These are phyloP conservation scores for Candida maris DNA, from an alignment of 805 yeast genomes.

Conservation along the genomic window DNA sequence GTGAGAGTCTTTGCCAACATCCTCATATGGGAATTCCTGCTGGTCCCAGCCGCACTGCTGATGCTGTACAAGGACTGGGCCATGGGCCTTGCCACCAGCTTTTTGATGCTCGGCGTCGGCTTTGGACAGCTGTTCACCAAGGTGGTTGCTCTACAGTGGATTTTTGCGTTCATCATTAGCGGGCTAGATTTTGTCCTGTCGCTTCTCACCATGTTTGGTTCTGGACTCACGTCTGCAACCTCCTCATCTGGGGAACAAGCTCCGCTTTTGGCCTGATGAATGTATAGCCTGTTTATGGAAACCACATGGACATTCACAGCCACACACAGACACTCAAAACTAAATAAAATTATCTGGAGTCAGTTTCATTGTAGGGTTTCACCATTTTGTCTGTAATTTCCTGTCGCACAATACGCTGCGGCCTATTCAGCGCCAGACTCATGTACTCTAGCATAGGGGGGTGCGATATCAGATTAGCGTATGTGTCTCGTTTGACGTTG, in stretches of 20 bases:
- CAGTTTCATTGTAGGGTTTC: slow-evolving; percentile 22
- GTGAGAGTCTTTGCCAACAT: slow-evolving; percentile 70
- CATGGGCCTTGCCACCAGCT: slow-evolving; percentile 55
- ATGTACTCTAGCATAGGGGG: slow-evolving; percentile 50
- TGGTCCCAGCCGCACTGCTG: slow-evolving; percentile 59
- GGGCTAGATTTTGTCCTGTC: slow-evolving; percentile 52
- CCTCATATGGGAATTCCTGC: slow-evolving; percentile 71
- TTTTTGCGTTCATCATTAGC: slow-evolving; percentile 69
- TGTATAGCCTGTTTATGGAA: not conserved
- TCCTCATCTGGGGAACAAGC: slow-evolving; percentile 28
- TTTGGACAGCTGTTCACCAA: slow-evolving; percentile 66
- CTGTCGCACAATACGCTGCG: slow-evolving; percentile 30
- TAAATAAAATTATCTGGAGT: too few relatives aligned
- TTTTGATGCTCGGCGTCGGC: slow-evolving; percentile 62
- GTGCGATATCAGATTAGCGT: slow-evolving; percentile 59
- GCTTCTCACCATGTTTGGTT: slow-evolving; percentile 43
- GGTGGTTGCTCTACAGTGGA: slow-evolving; percentile 80
- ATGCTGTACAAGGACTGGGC: slow-evolving; percentile 67
- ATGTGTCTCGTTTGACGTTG: slow-evolving; percentile 65
- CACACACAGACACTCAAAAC: too few relatives aligned
- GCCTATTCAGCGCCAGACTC: slow-evolving; percentile 49
- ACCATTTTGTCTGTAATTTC: slow-evolving; percentile 40
- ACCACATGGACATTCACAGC: too few relatives aligned
- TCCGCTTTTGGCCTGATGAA: slow-evolving; percentile 27
- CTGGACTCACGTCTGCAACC: slow-evolving; percentile 10